Conservation (phyloP, 495 filamentous ascomycete species). For the Aspergillus wentii region DNA sequence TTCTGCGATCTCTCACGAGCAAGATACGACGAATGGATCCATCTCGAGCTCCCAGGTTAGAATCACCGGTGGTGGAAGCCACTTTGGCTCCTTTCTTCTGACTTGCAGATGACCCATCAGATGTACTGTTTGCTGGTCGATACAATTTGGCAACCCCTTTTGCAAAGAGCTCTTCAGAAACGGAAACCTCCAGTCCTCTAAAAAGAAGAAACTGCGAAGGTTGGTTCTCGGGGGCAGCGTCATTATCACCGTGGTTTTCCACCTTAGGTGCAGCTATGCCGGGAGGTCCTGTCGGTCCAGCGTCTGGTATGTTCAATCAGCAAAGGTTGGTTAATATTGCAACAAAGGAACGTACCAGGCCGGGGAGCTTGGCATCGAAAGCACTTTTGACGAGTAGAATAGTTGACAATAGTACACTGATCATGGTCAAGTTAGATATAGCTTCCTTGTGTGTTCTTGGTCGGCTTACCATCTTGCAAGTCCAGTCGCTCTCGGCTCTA, state of each 20-base stretch:
- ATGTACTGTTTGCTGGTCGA: conserved; percentile 33
- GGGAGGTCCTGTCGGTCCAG: conserved; percentile 20
- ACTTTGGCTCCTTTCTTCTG: conserved; percentile 60
- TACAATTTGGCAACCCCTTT: conserved; percentile 78
- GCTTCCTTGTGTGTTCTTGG: not conserved
- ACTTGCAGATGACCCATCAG: conserved; percentile 13
- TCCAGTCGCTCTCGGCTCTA: conserved; percentile 69
- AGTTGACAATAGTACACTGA: conserved; percentile 72
- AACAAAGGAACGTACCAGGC: conserved; percentile 49
- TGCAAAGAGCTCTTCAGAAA: conserved; percentile 73
- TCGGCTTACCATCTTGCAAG: conserved; percentile 60
- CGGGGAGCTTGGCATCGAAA: conserved; percentile 70
- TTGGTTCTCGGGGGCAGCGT: conserved; percentile 67
- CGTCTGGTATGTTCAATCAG: conserved; percentile 19
- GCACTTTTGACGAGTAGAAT: conserved; percentile 61
- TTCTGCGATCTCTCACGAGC: conserved; percentile 69
- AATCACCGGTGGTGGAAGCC: conserved; percentile 67
- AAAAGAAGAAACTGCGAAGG: conserved; percentile 81
- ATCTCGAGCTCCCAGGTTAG: conserved; percentile 69
- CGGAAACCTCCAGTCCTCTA: conserved; percentile 65
- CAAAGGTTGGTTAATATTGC: not conserved
- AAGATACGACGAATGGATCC: conserved; percentile 74
- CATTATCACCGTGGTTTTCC: conserved; percentile 71
- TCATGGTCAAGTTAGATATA: conserved; percentile 21
- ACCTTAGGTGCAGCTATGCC: conserved; percentile 32